A percentile compares a stretch with the other conserved stretches of the same genome.
Evolutionary conservation across 2,329 filamentous ascomycete genomes (phyloP).

Genomic region (Pseudocercospora crystallina): DNA sequence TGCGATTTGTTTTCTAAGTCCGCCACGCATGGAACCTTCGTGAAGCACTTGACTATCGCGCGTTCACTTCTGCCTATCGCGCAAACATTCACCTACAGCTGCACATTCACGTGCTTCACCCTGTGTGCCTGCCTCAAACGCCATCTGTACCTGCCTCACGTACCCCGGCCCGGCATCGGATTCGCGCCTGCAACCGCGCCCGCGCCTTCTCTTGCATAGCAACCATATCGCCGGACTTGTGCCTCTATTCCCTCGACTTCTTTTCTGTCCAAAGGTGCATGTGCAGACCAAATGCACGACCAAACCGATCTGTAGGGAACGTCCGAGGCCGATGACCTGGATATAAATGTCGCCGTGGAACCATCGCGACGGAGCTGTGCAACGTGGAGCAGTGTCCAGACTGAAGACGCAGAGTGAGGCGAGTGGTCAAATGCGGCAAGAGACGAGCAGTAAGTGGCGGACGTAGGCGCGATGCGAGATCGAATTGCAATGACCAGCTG

Average conservation of each 20-base stretch:
- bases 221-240: too few relatives aligned
- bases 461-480: too few relatives aligned
- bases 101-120: constrained; percentile 1
- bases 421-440: not conserved
- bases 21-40: too few relatives aligned
- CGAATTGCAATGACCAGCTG: too few relatives aligned
- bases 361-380: constrained; percentile 1
- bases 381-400: not conserved
- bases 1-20: too few relatives aligned
- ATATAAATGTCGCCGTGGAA: not conserved
- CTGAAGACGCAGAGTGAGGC: constrained; percentile 1
- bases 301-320: not conserved
- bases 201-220: too few relatives aligned
- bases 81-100: not conserved
- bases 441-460: too few relatives aligned
- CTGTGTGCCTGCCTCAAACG: not conserved
- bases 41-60: not conserved
- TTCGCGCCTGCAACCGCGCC: too few relatives aligned
- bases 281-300: not conserved
- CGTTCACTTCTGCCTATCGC: not conserved
- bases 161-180: too few relatives aligned
- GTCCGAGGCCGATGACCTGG: not conserved
- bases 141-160: too few relatives aligned
- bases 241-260: too few relatives aligned
- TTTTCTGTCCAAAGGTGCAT: too few relatives aligned